phyloP scores from a whole-genome alignment of 306 rosid species.

The Vicia villosa region DNA sequence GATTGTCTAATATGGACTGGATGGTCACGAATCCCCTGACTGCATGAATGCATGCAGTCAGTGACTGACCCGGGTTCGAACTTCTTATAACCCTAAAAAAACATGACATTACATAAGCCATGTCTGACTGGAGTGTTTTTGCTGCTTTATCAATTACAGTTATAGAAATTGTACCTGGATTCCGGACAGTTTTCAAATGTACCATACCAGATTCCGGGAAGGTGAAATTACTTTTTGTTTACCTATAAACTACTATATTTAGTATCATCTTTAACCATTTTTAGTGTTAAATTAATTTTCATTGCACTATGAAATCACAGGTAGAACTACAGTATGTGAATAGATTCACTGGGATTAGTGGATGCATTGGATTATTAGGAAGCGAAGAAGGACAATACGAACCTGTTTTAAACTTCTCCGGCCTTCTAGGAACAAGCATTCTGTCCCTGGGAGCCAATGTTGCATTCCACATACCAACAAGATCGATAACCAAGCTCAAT shows the following conservation, averaged over 20 bases:
- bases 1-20: too few species aligned
- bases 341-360: slow-evolving; percentile 52
- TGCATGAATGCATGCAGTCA: neutral
- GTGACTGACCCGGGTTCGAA: neutral
- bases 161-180: slow-evolving; percentile 59
- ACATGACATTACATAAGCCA: slow-evolving; percentile 8
- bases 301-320: slow-evolving; percentile 39
- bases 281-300: neutral
- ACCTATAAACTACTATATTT: slow-evolving; percentile 1
- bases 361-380: slow-evolving; percentile 59
- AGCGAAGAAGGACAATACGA: slow-evolving; percentile 40
- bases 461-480: slow-evolving; percentile 50
- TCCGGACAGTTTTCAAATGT: slow-evolving; percentile 49
- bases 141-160: slow-evolving; percentile 49
- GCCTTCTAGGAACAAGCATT: slow-evolving; percentile 52
- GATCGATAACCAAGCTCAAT: slow-evolving; percentile 47
- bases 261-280: neutral
- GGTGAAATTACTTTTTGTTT: slow-evolving; percentile 39
- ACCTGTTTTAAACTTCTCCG: slow-evolving; percentile 49
- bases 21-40: too few species aligned
- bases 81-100: neutral
- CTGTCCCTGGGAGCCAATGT: slow-evolving; percentile 57
- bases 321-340: slow-evolving; percentile 58
- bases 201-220: slow-evolving; percentile 55
- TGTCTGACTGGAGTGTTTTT: slow-evolving; percentile 24